Conservation (phyloP, 495 filamentous ascomycete species). For the Penicillium crystallinum region DNA sequence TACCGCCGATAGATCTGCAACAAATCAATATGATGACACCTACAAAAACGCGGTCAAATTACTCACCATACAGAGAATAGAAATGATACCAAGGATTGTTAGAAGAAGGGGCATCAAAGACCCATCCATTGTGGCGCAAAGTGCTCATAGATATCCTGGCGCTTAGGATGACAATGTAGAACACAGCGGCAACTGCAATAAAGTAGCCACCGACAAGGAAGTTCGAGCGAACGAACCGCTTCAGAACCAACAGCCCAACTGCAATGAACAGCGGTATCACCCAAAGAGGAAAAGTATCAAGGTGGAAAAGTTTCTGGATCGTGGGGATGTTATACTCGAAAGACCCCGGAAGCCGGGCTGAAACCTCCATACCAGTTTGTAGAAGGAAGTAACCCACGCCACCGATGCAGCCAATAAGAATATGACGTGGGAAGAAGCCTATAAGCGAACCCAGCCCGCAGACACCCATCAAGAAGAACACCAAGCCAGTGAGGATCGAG, state of each 20-base stretch:
- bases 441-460: conserved; percentile 85
- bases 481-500: conserved; percentile 81
- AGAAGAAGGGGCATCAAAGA: conserved; percentile 77
- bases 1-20: conserved; percentile 62
- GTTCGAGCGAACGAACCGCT: conserved; percentile 68
- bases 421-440: conserved; percentile 93
- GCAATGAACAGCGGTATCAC: conserved; percentile 72
- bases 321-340: conserved; percentile 75
- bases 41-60: background rate
- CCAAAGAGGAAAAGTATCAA: conserved; percentile 78
- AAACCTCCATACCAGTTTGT: conserved; percentile 87
- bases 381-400: conserved; percentile 97
- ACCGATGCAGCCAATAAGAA: conserved; percentile 95
- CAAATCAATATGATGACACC: conserved; percentile 4
- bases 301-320: conserved; percentile 60
- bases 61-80: conserved; percentile 84
- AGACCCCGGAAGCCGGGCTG: conserved; percentile 79
- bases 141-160: conserved; percentile 55
- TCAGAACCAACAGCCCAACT: conserved; percentile 65
- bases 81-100: conserved; percentile 95
- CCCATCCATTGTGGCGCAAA: conserved; percentile 73
- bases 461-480: conserved; percentile 85
- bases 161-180: conserved; percentile 72
- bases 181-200: conserved; percentile 68
- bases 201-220: conserved; percentile 87